These are phyloP conservation scores for Pseudogymnoascus verrucosus DNA, from an alignment of 2,329 filamentous ascomycete genomes.

Conservation along the genomic window DNA sequence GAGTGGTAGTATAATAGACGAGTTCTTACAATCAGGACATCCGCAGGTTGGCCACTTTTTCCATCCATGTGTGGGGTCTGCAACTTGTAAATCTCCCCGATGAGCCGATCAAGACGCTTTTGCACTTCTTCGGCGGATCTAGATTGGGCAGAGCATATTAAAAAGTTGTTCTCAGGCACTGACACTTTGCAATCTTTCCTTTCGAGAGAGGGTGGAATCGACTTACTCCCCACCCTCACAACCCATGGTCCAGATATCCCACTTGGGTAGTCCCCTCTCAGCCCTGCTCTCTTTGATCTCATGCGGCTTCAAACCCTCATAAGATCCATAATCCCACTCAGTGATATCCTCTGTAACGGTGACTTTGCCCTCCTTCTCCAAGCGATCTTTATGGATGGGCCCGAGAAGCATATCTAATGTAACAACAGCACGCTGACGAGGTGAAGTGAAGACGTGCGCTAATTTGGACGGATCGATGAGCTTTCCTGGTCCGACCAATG, in stretches of 20 bases:
- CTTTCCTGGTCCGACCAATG: conserved; percentile 21
- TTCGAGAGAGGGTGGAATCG: conserved; percentile 23
- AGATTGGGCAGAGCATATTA: neutral
- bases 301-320: conserved; percentile 35
- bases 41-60: conserved; percentile 26
- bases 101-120: conserved; percentile 12
- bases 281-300: conserved; percentile 31
- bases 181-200: conserved; percentile 28
- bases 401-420: conserved; percentile 35
- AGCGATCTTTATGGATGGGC: conserved; percentile 7
- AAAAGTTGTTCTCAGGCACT: conserved; percentile 36
- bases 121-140: conserved; percentile 13
- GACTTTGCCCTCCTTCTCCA: conserved; percentile 24
- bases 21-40: conserved; percentile 32
- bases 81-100: conserved; percentile 12
- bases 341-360: conserved; percentile 38
- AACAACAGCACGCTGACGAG: conserved; percentile 33
- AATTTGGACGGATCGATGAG: conserved; percentile 37
- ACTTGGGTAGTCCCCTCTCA: conserved; percentile 37
- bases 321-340: conserved; percentile 41
- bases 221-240: conserved; percentile 44
- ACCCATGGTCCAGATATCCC: conserved; percentile 52
- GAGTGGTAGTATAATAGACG: neutral
- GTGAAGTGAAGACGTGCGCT: conserved; percentile 34
- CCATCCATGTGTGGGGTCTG: conserved; percentile 29